These are phyloP conservation scores for Saccharum spontaneum DNA, from an alignment of 176 grass and related monocot genomes.

Conservation along the genomic window DNA sequence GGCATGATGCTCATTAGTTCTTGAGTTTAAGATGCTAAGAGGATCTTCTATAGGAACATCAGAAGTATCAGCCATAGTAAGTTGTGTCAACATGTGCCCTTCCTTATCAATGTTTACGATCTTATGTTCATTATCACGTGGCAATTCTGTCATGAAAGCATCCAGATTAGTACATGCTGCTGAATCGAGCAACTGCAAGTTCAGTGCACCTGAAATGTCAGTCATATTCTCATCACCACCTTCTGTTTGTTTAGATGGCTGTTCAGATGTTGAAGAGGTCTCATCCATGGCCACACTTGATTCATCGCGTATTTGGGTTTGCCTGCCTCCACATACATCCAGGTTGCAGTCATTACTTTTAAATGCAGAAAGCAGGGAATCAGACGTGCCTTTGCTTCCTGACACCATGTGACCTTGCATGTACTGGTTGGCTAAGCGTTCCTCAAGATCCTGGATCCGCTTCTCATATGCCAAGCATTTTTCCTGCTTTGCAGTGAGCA, in stretches of 20 bases:
- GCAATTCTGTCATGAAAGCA: conserved; percentile 68
- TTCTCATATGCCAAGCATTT: conserved; percentile 77
- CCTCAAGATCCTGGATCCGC: conserved; percentile 89
- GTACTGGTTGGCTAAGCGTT: conserved; percentile 74
- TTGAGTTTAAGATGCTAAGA: conserved; percentile 48
- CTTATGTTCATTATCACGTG: conserved; percentile 53
- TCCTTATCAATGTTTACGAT: conserved; percentile 51
- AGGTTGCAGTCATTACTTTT: conserved; percentile 61
- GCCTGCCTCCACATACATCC: conserved; percentile 51
- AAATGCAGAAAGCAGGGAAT: conserved; percentile 54
- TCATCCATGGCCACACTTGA: conserved; percentile 86
- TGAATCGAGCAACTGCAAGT: conserved; percentile 55
- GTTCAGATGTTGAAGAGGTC: conserved; percentile 75
- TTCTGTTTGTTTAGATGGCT: conserved; percentile 69
- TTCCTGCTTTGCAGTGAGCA: conserved; percentile 63
- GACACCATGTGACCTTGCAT: conserved; percentile 61
- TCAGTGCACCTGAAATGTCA: conserved; percentile 75
- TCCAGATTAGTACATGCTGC: conserved; percentile 52
- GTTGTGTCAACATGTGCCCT: conserved; percentile 41
- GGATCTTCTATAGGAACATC: conserved; percentile 44
- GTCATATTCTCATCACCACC: conserved; percentile 97
- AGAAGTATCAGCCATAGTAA: conserved; percentile 44
- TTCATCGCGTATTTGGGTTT: conserved; percentile 47
- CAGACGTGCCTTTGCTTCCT: conserved; percentile 55
- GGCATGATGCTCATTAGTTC: conserved; percentile 41